A percentile compares a stretch with the other conserved stretches of the same genome.
Conservation (phyloP, 352 stramenopile species). For the Achlya hypogyna region DNA sequence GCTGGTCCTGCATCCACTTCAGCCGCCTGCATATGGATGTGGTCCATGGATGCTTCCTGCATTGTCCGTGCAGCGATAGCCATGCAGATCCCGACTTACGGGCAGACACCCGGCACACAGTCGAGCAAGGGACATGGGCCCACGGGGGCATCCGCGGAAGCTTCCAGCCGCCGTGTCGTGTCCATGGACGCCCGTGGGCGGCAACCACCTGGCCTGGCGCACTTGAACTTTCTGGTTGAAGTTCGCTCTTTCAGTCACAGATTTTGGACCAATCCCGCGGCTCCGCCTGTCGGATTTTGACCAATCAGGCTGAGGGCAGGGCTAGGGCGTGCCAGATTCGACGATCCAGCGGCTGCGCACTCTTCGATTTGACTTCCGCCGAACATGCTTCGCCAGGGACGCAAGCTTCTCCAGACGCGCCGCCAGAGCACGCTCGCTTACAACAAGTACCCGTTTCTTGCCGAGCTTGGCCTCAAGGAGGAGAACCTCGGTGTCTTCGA, state of each 20-base stretch:
- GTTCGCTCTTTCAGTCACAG: not conserved
- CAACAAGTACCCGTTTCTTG: slow-evolving; percentile 63
- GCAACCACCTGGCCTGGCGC: not conserved
- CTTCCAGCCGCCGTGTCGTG: not conserved
- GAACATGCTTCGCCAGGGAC: not conserved
- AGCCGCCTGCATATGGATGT: not conserved
- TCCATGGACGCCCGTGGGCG: not conserved
- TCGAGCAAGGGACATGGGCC: not conserved
- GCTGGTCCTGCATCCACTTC: not conserved
- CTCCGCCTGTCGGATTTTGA: not conserved
- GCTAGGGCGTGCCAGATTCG: not conserved
- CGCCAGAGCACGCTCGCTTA: slow-evolving; percentile 21
- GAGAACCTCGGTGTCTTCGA: slow-evolving; percentile 82
- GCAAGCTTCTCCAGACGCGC: not conserved
- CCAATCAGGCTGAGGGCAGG: not conserved
- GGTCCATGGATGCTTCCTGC: not conserved
- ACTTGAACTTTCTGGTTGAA: slow-evolving; percentile 5
- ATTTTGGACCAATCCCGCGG: not conserved
- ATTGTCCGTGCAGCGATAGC: too few species aligned
- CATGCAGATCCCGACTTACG: not conserved
- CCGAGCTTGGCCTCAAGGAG: slow-evolving; percentile 67
- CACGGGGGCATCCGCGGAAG: not conserved
- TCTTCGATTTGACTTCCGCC: not conserved
- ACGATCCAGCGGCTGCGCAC: not conserved
- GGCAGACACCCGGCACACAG: not conserved